Base-by-base conservation (phyloP, 805 yeast genomes). In the Wickerhamiella spandovensis region DNA sequence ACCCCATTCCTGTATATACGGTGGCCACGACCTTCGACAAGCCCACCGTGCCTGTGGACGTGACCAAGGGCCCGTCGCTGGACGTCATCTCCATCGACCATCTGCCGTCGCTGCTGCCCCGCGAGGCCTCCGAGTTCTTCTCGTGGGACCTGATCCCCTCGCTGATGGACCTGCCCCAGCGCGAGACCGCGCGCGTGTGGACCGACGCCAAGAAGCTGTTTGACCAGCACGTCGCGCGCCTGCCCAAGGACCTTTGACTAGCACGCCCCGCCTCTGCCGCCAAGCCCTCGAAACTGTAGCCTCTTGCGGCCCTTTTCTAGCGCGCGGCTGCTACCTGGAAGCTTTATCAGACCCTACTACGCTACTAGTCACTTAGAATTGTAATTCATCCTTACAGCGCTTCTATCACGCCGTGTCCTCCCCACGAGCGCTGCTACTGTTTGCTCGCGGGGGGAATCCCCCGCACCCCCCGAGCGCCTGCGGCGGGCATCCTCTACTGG, bases 71-170 rank as follows among this genome's bases (percentile, higher is more conserved):
- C 51, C 94, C 95, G 56, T 82, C 82, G 65, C 70, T 92, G 61
- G 84, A 95, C 4, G 98, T 92, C 44, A 79, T 88, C 59, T 87
- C 96, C 17, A 92, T 92, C 59, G 99, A 92, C 71, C 99, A 92
- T 67, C 75, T 92, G 62, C 99, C 99, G 41, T 82, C 95, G 8
- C 72, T 92, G 64, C 75, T 92, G 57, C 99, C 99, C 62, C 84
- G 98, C 71, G 99, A 92, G 70, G 84, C 97, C 22, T 87, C 96
- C 7, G 98, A 92, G 72, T 80, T 81, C 55, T 92, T 87, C 70
- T 78, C 94, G 43, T 76, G 70, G 54, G 97, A 92, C 68, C 74
- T 92, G 65, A 69, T 92, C 63, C 98, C 99, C 42, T 84, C 94
- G 17, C 74, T 92, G 65, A 76, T 85, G 67, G 81, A 84, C 65